Base-by-base conservation (phyloP, 768 basidiomycete species). In the Lentinula aciculospora region DNA sequence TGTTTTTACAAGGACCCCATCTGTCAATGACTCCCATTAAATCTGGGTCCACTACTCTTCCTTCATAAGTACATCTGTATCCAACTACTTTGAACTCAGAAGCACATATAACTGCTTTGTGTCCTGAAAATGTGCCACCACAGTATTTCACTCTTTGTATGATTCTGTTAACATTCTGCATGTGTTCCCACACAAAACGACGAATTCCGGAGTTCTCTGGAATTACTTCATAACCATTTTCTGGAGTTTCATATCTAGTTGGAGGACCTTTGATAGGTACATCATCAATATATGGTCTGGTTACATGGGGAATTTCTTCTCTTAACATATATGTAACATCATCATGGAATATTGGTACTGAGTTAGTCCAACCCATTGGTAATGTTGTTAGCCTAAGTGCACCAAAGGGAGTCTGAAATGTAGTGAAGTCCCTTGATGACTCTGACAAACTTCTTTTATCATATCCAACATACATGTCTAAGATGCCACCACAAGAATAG, bases 211-310 rank as follows among this genome's bases (percentile, higher is more conserved):
- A 62, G 56, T 80, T 81, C 0, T 69, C 67, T 0, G 70, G 66
- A 1, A 78, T 70, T 0, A 65, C 72, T 49, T 81, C 68, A 46
- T 61, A 74, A 0, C 8, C n/a, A 0, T 75, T 69, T 27, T 71
- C 65, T 0, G 29, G 6, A 0, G 36, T 2, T 10, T 68, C 50
- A 49, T 79, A 77, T 4, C 61, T 46, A 0, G 72, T 69, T 2
- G 23, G 15, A 0, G 70, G 74, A 0, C 75, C 73, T 56, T 69
- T 70, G 3, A 78, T 55, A 0, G 68, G 67, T 0, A 73, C 60
- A 58, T 81, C 71, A 58, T 82, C 72, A 9, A 81, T 68, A 50
- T 70, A 82, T 0, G 68, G 69, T 0, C 62, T 58, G 0, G 72
- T 72, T 4, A 65, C 23, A 1, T 75, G 25, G 17, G 74, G 75